Evolutionary conservation across 2,329 filamentous ascomycete species (phyloP).

Genomic region (Ploettnerulaceae sp.): DNA sequence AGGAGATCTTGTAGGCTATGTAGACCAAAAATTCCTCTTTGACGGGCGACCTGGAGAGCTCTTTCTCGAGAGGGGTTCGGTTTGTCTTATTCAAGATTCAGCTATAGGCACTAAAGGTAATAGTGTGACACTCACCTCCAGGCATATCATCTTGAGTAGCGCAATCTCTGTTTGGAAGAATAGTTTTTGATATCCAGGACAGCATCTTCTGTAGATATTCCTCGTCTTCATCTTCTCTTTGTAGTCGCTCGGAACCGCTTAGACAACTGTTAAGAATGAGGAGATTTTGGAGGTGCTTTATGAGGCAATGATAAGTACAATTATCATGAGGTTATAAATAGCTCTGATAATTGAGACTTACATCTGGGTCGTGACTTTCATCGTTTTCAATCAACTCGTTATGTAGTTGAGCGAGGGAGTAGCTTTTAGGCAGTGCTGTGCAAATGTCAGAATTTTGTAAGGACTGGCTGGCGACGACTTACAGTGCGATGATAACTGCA

Average conservation of each 20-base stretch:
- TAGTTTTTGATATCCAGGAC: conserved; percentile 23
- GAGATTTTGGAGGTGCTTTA: conserved; percentile 27
- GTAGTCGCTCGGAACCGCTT: conserved; percentile 7
- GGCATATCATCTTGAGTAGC: conserved; percentile 22
- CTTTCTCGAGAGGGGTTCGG: conserved; percentile 5
- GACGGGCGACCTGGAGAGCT: conserved; percentile 12
- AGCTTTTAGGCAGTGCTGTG: conserved; percentile 22
- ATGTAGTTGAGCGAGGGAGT: conserved; percentile 18
- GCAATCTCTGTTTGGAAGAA: conserved; percentile 25
- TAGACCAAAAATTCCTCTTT: conserved; percentile 21
- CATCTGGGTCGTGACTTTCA: not conserved
- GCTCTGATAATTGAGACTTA: conserved; percentile 6
- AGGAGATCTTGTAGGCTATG: conserved; percentile 13
- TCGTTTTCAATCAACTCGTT: conserved; percentile 6
- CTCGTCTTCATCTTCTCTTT: conserved; percentile 12
- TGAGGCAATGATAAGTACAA: too few species aligned
- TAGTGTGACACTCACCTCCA: conserved; percentile 17
- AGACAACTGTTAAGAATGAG: conserved; percentile 27
- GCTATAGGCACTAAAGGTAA: not conserved
- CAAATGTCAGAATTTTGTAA: conserved; percentile 6
- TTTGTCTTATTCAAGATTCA: conserved; percentile 2
- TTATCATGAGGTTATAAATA: too few species aligned
- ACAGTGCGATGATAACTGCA: conserved; percentile 10
- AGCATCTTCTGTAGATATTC: conserved; percentile 18
- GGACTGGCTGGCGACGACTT: not conserved